phyloP scores from a whole-genome alignment of 2,329 filamentous ascomycete genomes.

The Tolypocladium cylindrosporum region DNA sequence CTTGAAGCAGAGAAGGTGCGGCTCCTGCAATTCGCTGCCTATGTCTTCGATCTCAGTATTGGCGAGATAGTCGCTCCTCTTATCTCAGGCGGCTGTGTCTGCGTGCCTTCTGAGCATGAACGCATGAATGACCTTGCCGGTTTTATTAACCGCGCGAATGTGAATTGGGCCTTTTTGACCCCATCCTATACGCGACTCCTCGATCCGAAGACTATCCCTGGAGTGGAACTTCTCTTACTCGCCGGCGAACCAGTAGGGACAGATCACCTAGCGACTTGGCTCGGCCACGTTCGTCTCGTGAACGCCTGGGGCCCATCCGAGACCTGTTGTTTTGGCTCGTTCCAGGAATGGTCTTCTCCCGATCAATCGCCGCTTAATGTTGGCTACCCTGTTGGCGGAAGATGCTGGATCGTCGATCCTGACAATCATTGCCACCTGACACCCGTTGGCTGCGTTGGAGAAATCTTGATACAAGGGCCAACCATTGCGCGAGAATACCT shows the following conservation, averaged over 20 bases:
- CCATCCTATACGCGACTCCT: constrained; percentile 1
- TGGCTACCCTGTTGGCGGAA: too few relatives aligned
- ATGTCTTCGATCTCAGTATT: constrained; percentile 5
- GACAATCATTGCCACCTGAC: too few relatives aligned
- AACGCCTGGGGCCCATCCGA: too few relatives aligned
- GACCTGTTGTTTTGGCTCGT: too few relatives aligned
- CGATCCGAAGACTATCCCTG: constrained; percentile 1
- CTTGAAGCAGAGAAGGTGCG: not conserved
- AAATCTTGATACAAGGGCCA: too few relatives aligned
- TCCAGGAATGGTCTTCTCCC: too few relatives aligned
- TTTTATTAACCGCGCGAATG: constrained; percentile 1
- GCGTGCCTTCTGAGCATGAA: constrained; percentile 3
- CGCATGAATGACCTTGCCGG: not conserved
- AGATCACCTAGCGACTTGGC: not conserved
- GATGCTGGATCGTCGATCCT: too few relatives aligned
- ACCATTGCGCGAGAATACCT: too few relatives aligned
- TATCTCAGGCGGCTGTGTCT: not conserved
- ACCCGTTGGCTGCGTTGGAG: too few relatives aligned
- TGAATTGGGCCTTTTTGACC: constrained; percentile 3
- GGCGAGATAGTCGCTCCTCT: constrained; percentile 2
- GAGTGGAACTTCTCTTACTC: constrained; percentile 1
- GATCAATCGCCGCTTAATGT: too few relatives aligned
- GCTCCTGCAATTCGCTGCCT: constrained; percentile 4
- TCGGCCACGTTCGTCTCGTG: not conserved
- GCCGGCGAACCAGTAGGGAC: constrained; percentile 1